Evolutionary conservation across 2,329 filamentous ascomycete species (phyloP).

Genomic region (Aureobasidium subglaciale): DNA sequence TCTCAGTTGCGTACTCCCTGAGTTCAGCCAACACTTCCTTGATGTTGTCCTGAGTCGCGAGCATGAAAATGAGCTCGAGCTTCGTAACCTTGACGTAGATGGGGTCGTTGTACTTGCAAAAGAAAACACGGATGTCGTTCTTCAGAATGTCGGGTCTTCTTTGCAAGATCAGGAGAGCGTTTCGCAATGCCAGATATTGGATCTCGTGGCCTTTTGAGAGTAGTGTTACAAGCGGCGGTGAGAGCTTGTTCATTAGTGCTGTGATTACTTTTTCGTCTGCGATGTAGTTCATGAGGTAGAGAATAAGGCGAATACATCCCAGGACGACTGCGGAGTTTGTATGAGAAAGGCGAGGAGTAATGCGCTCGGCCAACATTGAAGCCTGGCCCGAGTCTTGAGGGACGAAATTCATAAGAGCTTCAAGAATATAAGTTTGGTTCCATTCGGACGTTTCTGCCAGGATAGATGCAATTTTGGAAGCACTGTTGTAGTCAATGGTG

Average conservation of each 20-base stretch:
- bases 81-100: slow-evolving; percentile 99
- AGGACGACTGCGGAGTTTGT: slow-evolving; percentile 95
- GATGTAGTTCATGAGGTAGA: slow-evolving; percentile 99
- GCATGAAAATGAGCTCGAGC: slow-evolving; percentile 97
- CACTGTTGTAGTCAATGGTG: slow-evolving; percentile 94
- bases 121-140: slow-evolving; percentile 97
- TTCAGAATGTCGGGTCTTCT: slow-evolving; percentile 84
- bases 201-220: slow-evolving; percentile 95
- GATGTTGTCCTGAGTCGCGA: slow-evolving; percentile 92
- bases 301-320: slow-evolving; percentile 89
- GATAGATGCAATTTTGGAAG: slow-evolving; percentile 96
- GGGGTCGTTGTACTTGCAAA: slow-evolving; percentile 99
- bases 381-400: slow-evolving; percentile 87
- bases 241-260: slow-evolving; percentile 82
- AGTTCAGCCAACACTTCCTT: slow-evolving; percentile 89
- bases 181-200: slow-evolving; percentile 91
- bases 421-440: slow-evolving; percentile 97
- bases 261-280: slow-evolving; percentile 82
- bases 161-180: slow-evolving; percentile 89
- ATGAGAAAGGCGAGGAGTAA: slow-evolving; percentile 90
- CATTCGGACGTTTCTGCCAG: slow-evolving; percentile 96
- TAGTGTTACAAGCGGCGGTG: slow-evolving; percentile 87
- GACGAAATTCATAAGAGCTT: slow-evolving; percentile 95
- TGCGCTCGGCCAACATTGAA: slow-evolving; percentile 81
- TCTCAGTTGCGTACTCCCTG: slow-evolving; percentile 88